These are phyloP conservation scores for Lactarius sanguifluus DNA, from an alignment of 768 basidiomycete species.

Conservation along the genomic window DNA sequence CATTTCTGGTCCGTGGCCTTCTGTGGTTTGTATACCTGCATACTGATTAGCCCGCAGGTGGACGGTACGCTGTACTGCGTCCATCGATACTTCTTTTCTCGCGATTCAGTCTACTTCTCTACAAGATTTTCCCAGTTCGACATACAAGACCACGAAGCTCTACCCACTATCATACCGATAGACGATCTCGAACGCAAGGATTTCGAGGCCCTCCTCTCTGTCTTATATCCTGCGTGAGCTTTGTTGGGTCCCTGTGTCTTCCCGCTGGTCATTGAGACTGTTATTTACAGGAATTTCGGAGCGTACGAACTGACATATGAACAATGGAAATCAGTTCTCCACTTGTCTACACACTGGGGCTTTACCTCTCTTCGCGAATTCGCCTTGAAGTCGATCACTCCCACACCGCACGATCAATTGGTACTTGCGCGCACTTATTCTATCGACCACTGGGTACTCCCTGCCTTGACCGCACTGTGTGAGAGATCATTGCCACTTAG, in stretches of 20 bases:
- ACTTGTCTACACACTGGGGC: slow-evolving; percentile 34
- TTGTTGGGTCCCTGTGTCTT: not conserved
- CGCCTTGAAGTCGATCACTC: slow-evolving; percentile 6
- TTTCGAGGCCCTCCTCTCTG: slow-evolving; percentile 10
- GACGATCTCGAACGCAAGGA: not conserved
- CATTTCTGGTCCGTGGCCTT: slow-evolving; percentile 18
- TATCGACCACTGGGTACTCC: slow-evolving; percentile 20
- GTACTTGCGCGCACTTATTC: slow-evolving; percentile 13
- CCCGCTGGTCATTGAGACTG: not conserved
- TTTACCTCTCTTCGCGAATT: slow-evolving; percentile 28
- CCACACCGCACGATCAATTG: slow-evolving; percentile 12
- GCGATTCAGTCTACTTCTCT: slow-evolving; percentile 26
- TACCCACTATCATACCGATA: slow-evolving; percentile 6
- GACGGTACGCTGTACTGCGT: slow-evolving; percentile 24
- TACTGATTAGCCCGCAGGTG: slow-evolving; percentile 13
- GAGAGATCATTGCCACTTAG: slow-evolving; percentile 13
- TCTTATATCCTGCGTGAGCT: slow-evolving; percentile 13
- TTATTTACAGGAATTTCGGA: slow-evolving; percentile 6
- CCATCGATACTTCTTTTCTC: slow-evolving; percentile 27
- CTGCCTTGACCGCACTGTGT: slow-evolving; percentile 23
- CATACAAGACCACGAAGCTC: slow-evolving; percentile 18
- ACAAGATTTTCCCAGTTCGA: slow-evolving; percentile 18
- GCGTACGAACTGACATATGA: slow-evolving; percentile 21
- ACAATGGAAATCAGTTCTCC: slow-evolving; percentile 33
- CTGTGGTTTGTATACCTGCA: too few relatives aligned